phyloP scores from a whole-genome alignment of 2,329 filamentous ascomycete species.

The Chrysosporium queenslandicum region DNA sequence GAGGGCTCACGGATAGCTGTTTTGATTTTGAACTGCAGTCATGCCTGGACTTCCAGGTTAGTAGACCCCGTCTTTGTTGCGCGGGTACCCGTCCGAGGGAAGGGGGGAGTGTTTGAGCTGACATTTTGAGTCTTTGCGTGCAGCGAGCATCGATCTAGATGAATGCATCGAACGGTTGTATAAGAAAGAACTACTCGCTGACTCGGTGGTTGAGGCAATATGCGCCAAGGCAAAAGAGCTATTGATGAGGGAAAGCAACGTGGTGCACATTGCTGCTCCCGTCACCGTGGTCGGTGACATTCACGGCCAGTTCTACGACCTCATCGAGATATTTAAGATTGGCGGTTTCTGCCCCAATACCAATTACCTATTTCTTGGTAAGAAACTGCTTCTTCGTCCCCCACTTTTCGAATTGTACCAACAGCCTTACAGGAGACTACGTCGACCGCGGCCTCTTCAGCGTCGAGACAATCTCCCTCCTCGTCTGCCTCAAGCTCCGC shows the following conservation, averaged over 20 bases:
- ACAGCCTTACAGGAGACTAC: slow-evolving; percentile 66
- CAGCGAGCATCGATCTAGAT: slow-evolving; percentile 93
- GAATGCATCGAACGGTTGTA: slow-evolving; percentile 96
- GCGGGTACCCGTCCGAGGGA: too few relatives aligned
- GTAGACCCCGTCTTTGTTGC: not conserved
- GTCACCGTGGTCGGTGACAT: slow-evolving; percentile 98
- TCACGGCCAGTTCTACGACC: slow-evolving; percentile 96
- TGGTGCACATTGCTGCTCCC: slow-evolving; percentile 89
- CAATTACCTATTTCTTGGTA: slow-evolving; percentile 94
- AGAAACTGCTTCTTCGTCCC: too few relatives aligned
- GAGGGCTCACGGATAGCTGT: too few relatives aligned
- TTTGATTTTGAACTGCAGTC: slow-evolving; percentile 6
- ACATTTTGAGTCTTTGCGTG: not conserved
- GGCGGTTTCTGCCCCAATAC: slow-evolving; percentile 95
- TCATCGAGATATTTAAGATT: slow-evolving; percentile 98
- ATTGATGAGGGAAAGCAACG: slow-evolving; percentile 99
- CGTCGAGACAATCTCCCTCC: slow-evolving; percentile 94
- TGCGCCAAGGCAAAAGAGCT: slow-evolving; percentile 98
- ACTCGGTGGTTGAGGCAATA: slow-evolving; percentile 97
- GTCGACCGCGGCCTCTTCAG: slow-evolving; percentile 97
- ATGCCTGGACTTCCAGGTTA: slow-evolving; percentile 17
- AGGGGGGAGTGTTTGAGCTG: too few relatives aligned
- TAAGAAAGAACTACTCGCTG: slow-evolving; percentile 90
- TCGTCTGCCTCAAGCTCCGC: slow-evolving; percentile 92
- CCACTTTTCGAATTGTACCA: too few relatives aligned